A percentile compares a stretch with the other conserved stretches of the same genome.
phyloP scores from a whole-genome alignment of 148 eudicot species.

The Diospyros kaki region DNA sequence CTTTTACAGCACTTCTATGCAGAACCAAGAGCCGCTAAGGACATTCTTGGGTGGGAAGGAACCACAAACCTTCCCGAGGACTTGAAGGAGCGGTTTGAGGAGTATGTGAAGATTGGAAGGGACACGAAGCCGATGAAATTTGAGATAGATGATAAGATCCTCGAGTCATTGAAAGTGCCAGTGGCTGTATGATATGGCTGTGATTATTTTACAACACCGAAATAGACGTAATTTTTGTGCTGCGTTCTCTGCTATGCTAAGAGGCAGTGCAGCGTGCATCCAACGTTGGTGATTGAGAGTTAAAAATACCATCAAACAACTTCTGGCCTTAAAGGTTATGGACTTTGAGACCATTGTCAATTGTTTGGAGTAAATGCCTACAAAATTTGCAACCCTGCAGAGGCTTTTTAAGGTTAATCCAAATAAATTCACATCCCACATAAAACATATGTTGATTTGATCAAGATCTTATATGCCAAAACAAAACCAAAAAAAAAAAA shows the following conservation, averaged over 20 bases:
- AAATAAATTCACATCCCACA: too few relatives aligned
- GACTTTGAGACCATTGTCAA: too few relatives aligned
- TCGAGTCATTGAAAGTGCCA: constrained; percentile 60
- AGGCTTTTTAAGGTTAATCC: too few relatives aligned
- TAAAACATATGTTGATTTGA: too few relatives aligned
- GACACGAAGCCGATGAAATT: constrained; percentile 77
- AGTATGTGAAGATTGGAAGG: constrained; percentile 91
- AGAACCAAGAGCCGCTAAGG: constrained; percentile 94
- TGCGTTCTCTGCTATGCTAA: neutral
- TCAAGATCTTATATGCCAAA: too few relatives aligned
- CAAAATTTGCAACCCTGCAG: too few relatives aligned
- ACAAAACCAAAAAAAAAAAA: too few relatives aligned
- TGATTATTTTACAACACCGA: neutral
- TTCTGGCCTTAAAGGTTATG: too few relatives aligned
- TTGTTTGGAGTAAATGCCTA: too few relatives aligned
- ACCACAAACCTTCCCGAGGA: constrained; percentile 73
- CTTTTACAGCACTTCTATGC: constrained; percentile 85
- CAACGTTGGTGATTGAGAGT: too few relatives aligned
- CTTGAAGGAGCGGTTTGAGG: constrained; percentile 79
- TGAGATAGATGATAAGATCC: constrained; percentile 78
- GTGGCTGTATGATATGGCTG: constrained; percentile 39
- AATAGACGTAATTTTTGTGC: neutral
- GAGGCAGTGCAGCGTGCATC: neutral
- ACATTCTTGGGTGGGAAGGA: constrained; percentile 61
- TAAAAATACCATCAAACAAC: too few relatives aligned